A percentile compares a stretch with the other conserved stretches of the same genome.
Conservation (phyloP, 2,329 filamentous ascomycete genomes). For the Tolypocladium inflatum region DNA sequence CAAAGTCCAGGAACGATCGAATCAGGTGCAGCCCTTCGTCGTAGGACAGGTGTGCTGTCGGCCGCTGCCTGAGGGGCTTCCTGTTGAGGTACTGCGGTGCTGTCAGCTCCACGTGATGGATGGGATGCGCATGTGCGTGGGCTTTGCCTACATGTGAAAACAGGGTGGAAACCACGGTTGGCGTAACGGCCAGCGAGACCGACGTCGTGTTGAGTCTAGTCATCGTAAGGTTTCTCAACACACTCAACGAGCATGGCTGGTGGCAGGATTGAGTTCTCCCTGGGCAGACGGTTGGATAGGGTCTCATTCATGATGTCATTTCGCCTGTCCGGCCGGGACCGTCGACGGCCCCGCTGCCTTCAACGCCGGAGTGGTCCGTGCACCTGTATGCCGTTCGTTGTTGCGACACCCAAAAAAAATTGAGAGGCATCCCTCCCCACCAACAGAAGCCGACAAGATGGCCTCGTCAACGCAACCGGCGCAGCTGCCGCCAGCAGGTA, state of each 20-base stretch:
- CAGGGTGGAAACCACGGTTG: conserved; percentile 78
- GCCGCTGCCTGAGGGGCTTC: conserved; percentile 64
- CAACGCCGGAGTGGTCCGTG: background rate
- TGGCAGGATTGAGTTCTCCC: background rate
- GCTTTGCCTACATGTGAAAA: conserved; percentile 63
- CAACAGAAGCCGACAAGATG: conserved; percentile 10
- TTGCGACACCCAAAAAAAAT: background rate
- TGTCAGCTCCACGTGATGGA: background rate
- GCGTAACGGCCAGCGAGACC: conserved; percentile 75
- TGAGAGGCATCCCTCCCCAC: background rate
- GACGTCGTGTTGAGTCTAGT: conserved; percentile 65
- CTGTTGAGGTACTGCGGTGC: conserved; percentile 66
- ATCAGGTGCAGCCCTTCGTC: conserved; percentile 86
- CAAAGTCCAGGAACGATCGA: conserved; percentile 74
- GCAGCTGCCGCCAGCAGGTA: conserved; percentile 22
- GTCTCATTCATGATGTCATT: background rate
- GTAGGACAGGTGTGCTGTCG: conserved; percentile 86
- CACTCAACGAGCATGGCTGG: background rate
- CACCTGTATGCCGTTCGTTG: background rate
- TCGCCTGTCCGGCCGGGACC: background rate
- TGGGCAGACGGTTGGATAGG: background rate
- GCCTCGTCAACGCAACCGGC: conserved; percentile 17
- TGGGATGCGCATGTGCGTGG: background rate
- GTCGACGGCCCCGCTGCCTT: background rate
- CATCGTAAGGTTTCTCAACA: conserved; percentile 19